Percentiles rank a stretch among this genome's conserved stretches.
These are phyloP conservation scores for Phaeosphaeria sp. DNA, from an alignment of 2,329 filamentous ascomycete genomes.

Conservation along the genomic window DNA sequence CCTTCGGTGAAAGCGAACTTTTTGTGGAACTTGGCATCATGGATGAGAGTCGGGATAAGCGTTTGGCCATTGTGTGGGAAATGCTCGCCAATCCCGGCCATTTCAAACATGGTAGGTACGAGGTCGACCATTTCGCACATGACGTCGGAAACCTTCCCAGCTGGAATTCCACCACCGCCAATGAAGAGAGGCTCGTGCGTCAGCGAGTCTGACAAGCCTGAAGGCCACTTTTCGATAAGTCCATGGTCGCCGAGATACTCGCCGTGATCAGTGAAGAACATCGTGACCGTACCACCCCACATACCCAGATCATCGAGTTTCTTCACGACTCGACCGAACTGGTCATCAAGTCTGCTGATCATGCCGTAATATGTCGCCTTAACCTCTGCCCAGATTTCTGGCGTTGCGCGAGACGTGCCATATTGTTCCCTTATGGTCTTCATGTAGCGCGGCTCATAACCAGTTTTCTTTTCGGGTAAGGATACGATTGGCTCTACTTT, in stretches of 20 bases:
- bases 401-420: neutral
- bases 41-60: neutral
- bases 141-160: neutral
- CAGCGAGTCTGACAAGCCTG: neutral
- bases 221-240: neutral
- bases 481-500: neutral
- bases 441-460: neutral
- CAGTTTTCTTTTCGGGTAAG: neutral
- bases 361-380: neutral
- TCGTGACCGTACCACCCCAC: neutral
- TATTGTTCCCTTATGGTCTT: neutral
- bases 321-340: neutral
- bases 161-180: neutral
- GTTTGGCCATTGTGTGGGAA: neutral
- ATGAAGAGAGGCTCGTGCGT: neutral
- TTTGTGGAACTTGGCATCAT: neutral
- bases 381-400: neutral
- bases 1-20: neutral
- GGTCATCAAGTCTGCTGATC: neutral
- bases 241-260: neutral
- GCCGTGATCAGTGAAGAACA: neutral
- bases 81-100: neutral
- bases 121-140: neutral
- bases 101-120: neutral
- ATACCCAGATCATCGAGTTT: neutral